A percentile compares a stretch with the other conserved stretches of the same genome.
These are phyloP conservation scores for Suillus americanus DNA, from an alignment of 768 basidiomycete species.

Conservation along the genomic window DNA sequence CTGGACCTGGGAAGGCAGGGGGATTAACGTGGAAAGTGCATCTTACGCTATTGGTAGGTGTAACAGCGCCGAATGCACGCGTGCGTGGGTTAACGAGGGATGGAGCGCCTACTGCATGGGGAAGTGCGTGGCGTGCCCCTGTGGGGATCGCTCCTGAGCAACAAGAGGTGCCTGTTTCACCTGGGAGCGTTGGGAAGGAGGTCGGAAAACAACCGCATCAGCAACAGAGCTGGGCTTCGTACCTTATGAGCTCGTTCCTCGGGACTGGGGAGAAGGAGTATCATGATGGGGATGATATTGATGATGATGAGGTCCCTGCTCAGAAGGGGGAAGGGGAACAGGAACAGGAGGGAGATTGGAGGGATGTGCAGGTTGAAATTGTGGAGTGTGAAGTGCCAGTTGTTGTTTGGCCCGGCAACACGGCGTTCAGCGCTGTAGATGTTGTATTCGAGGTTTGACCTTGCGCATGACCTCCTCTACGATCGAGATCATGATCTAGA, in stretches of 20 bases:
- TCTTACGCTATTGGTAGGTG: slow-evolving; percentile 80
- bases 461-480: too few relatives aligned
- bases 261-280: slow-evolving; percentile 47
- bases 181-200: not conserved
- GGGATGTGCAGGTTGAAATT: slow-evolving; percentile 71
- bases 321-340: slow-evolving; percentile 44
- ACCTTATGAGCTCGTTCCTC: slow-evolving; percentile 40
- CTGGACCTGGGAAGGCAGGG: slow-evolving; percentile 39
- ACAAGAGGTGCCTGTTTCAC: slow-evolving; percentile 23
- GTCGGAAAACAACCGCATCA: not conserved
- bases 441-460: slow-evolving; percentile 72
- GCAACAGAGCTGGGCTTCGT: slow-evolving; percentile 35
- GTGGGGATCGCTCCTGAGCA: slow-evolving; percentile 60
- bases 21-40: slow-evolving; percentile 92
- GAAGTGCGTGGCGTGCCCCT: slow-evolving; percentile 62
- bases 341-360: slow-evolving; percentile 63
- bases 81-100: slow-evolving; percentile 51
- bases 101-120: slow-evolving; percentile 70
- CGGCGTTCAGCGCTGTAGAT: slow-evolving; percentile 76
- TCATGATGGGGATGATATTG: slow-evolving; percentile 55
- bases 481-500: slow-evolving; percentile 6
- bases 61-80: slow-evolving; percentile 49
- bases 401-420: slow-evolving; percentile 86
- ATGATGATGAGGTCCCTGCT: slow-evolving; percentile 25
- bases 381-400: slow-evolving; percentile 95